A percentile compares a stretch with the other conserved stretches of the same genome.
phyloP scores from a whole-genome alignment of 2,329 filamentous ascomycete species.

The Aspergillus candidus region DNA sequence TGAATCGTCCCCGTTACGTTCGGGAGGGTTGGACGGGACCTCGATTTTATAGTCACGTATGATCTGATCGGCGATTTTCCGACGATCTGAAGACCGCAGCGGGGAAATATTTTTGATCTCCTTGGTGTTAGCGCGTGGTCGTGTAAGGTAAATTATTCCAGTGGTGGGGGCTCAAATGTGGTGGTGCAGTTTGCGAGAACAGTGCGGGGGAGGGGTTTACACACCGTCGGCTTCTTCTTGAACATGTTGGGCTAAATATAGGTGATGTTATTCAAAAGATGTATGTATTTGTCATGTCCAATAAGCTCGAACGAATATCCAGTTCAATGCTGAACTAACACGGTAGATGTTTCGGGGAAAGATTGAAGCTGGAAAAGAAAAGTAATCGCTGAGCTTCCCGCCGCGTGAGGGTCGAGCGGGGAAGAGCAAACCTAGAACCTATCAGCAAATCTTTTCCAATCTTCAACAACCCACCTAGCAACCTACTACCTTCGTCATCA shows the following conservation, averaged over 20 bases:
- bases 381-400: too few species aligned
- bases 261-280: not conserved
- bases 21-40: conserved; percentile 34
- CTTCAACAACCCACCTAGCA: too few species aligned
- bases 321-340: too few species aligned
- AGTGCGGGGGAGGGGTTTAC: conserved; percentile 23
- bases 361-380: too few species aligned
- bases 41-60: conserved; percentile 55
- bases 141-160: not conserved
- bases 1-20: conserved; percentile 26
- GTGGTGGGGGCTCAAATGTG: conserved; percentile 1
- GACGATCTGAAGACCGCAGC: conserved; percentile 60
- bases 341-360: too few species aligned
- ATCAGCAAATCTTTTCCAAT: too few species aligned
- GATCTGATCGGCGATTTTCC: conserved; percentile 61
- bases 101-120: conserved; percentile 62
- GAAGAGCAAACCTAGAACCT: too few species aligned
- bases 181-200: conserved; percentile 12
- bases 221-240: conserved; percentile 57
- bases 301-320: not conserved
- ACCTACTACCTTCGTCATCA: too few species aligned
- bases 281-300: not conserved
- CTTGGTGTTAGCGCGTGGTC: conserved; percentile 6
- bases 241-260: conserved; percentile 43
- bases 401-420: too few species aligned